Percentiles rank a stretch among this genome's conserved stretches.
Conservation (phyloP, 1,139 yeast genomes). For the Geotrichum australiense region DNA sequence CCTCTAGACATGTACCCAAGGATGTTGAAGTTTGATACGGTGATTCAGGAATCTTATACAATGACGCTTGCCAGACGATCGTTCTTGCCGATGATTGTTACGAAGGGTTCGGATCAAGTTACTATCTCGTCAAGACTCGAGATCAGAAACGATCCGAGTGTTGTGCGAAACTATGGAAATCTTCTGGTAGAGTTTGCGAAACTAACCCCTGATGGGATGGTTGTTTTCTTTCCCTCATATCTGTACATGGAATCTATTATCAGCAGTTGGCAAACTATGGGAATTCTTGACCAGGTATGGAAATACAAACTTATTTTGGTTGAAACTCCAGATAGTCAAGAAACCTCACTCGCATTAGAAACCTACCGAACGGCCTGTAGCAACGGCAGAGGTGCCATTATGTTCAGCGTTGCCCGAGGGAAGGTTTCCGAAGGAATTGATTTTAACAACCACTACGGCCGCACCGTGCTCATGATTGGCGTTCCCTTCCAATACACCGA, state of each 20-base stretch:
- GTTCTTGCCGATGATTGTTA: constrained; percentile 89
- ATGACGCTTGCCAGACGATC: constrained; percentile 93
- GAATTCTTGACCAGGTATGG: constrained; percentile 97
- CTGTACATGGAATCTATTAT: constrained; percentile 96
- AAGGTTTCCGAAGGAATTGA: constrained; percentile 98
- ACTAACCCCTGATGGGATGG: constrained; percentile 96
- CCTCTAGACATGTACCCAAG: constrained; percentile 98
- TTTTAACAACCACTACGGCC: constrained; percentile 97
- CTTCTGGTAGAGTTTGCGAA: constrained; percentile 86
- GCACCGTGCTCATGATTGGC: constrained; percentile 97
- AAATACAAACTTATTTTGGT: constrained; percentile 88
- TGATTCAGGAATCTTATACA: constrained; percentile 87
- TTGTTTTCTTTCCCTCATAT: constrained; percentile 95
- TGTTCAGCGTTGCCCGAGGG: constrained; percentile 96
- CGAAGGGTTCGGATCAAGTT: constrained; percentile 97
- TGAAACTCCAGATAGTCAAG: constrained; percentile 99
- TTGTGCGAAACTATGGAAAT: constrained; percentile 93
- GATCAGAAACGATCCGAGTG: constrained; percentile 95
- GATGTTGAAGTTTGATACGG: constrained; percentile 92
- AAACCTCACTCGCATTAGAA: constrained; percentile 89
- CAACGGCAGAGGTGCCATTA: constrained; percentile 95
- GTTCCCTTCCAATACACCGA: constrained; percentile 98
- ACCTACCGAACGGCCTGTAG: constrained; percentile 95
- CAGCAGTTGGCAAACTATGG: constrained; percentile 98
- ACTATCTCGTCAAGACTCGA: constrained; percentile 94